Evolutionary conservation across 768 basidiomycete species (phyloP).

Genomic region (Phallus indusiatus): DNA sequence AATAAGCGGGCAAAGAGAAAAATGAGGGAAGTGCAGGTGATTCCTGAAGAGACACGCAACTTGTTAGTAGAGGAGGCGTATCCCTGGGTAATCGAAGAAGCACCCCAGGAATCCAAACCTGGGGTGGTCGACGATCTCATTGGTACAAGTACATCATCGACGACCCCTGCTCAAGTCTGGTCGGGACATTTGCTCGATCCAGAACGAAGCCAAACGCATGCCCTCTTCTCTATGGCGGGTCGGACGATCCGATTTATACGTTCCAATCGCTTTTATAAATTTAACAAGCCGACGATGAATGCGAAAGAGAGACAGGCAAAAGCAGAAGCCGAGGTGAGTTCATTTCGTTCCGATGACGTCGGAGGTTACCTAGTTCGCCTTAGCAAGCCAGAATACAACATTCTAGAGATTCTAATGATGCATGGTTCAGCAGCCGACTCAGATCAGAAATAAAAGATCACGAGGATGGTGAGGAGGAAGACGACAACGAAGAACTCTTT

Average conservation of each 20-base stretch:
- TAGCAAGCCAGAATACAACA: constrained; percentile 47
- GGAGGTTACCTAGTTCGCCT: constrained; percentile 1
- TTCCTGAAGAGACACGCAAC: constrained; percentile 69
- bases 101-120: constrained; percentile 25
- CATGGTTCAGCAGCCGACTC: constrained; percentile 49
- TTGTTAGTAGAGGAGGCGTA: constrained; percentile 78
- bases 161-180: constrained; percentile 50
- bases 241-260: constrained; percentile 85
- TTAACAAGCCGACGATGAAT: constrained; percentile 75
- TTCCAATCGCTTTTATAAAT: constrained; percentile 86
- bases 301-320: too few species aligned
- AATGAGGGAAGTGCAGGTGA: constrained; percentile 73
- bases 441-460: too few species aligned
- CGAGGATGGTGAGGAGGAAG: constrained; percentile 42
- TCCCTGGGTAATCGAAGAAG: constrained; percentile 90
- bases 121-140: background rate
- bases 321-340: constrained; percentile 56
- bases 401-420: constrained; percentile 74
- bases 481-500: background rate
- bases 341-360: background rate
- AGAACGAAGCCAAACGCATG: constrained; percentile 58
- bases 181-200: constrained; percentile 75
- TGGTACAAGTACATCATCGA: background rate
- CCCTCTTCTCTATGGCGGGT: constrained; percentile 77
- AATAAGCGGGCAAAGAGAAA: constrained; percentile 44